phyloP scores from a whole-genome alignment of 2,329 filamentous ascomycete genomes.

The Verticillium isaacii region DNA sequence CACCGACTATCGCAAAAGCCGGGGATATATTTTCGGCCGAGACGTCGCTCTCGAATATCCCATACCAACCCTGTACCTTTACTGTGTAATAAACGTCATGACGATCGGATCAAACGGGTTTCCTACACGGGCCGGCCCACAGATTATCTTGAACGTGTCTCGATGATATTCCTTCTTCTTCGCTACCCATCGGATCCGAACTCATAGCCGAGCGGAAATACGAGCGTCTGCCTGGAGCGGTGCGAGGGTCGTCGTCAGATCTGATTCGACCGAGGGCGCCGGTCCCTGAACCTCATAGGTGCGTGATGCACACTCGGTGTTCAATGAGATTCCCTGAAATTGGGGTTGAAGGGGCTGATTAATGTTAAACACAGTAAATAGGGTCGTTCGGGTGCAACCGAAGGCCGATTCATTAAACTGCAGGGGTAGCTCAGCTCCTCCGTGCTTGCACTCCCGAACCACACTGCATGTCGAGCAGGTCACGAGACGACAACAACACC shows the following conservation, averaged over 20 bases:
- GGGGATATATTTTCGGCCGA: background rate
- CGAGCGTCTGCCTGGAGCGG: background rate
- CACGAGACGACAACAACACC: no score
- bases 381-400: background rate
- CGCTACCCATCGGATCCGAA: background rate
- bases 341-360: background rate
- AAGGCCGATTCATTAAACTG: background rate
- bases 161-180: background rate
- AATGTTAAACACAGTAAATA: background rate
- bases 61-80: background rate
- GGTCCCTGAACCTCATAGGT: background rate
- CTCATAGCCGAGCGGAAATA: background rate
- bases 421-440: background rate
- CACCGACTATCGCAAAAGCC: background rate
- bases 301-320: background rate
- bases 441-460: background rate
- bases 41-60: background rate
- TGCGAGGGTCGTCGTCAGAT: background rate
- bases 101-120: background rate
- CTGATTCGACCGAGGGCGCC: background rate
- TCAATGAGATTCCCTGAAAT: background rate
- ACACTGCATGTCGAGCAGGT: background rate
- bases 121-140: background rate
- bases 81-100: background rate
- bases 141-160: background rate